Conservation (phyloP, 805 yeast species). For the Komagataella kurtzmanii region DNA sequence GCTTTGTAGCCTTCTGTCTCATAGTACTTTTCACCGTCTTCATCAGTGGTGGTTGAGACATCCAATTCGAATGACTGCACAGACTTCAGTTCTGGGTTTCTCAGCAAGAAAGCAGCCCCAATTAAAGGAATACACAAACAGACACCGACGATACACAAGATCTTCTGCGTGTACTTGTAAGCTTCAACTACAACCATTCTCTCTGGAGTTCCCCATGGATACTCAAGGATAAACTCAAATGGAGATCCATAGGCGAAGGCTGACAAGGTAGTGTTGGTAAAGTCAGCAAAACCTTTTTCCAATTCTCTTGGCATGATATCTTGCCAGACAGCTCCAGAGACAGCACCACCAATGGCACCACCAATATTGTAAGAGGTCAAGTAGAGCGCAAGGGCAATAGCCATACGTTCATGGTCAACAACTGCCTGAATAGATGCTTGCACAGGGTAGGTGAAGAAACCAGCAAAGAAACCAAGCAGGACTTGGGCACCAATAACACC, state of each 20-base stretch:
- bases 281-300: slow-evolving; percentile 14
- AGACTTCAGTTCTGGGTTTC: slow-evolving; percentile 22
- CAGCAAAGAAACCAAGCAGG: slow-evolving; percentile 61
- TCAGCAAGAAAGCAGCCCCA: slow-evolving; percentile 29
- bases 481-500: slow-evolving; percentile 58
- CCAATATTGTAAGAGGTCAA: slow-evolving; percentile 50
- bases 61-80: slow-evolving; percentile 6
- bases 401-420: slow-evolving; percentile 51
- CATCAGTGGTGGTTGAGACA: background rate
- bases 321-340: slow-evolving; percentile 66
- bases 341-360: slow-evolving; percentile 45
- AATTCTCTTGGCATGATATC: slow-evolving; percentile 36
- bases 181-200: slow-evolving; percentile 44
- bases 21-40: background rate
- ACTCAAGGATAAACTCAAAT: slow-evolving; percentile 26
- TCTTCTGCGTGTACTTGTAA: slow-evolving; percentile 45
- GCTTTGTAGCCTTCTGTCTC: background rate
- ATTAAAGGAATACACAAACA: slow-evolving; percentile 43
- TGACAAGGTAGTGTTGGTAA: slow-evolving; percentile 24
- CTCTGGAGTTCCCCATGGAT: slow-evolving; percentile 52
- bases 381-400: slow-evolving; percentile 43
- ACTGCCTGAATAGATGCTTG: slow-evolving; percentile 49
- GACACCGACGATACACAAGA: slow-evolving; percentile 41
- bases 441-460: slow-evolving; percentile 53
- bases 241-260: slow-evolving; percentile 38